Conservation (phyloP, 495 filamentous ascomycete genomes). For the Beverwykella pulmonaria region DNA sequence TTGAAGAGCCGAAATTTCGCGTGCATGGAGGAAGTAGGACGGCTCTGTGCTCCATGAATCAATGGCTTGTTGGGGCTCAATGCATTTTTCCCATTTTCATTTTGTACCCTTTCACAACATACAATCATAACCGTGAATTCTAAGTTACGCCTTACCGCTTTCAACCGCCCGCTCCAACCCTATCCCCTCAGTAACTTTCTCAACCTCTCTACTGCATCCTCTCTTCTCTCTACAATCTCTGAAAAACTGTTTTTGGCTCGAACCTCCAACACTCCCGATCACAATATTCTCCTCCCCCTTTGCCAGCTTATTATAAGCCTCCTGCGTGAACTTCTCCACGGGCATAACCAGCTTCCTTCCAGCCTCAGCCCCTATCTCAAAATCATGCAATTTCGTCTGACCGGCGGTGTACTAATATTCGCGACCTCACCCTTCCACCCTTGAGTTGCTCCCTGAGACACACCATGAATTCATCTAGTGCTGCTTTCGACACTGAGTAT, state of each 20-base stretch:
- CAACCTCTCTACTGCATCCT: constrained; percentile 13
- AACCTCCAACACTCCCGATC: constrained; percentile 7
- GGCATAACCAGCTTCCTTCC: constrained; percentile 24
- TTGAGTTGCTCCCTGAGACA: constrained; percentile 18
- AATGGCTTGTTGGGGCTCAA: too few relatives aligned
- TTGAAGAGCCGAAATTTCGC: too few relatives aligned
- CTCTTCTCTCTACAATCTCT: constrained; percentile 17
- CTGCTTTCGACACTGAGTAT: constrained; percentile 53
- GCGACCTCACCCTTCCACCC: not conserved
- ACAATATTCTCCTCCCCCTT: constrained; percentile 16
- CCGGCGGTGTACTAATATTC: constrained; percentile 1
- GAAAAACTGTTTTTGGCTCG: constrained; percentile 7
- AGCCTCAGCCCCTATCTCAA: not conserved
- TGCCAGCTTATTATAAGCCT: not conserved
- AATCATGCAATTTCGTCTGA: constrained; percentile 23
- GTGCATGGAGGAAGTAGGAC: too few relatives aligned
- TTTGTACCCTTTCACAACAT: too few relatives aligned
- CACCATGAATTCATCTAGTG: constrained; percentile 49
- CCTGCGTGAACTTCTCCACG: constrained; percentile 6
- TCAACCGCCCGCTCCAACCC: not conserved
- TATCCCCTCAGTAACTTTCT: not conserved
- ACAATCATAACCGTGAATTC: too few relatives aligned
- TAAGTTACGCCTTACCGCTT: too few relatives aligned
- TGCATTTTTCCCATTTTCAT: too few relatives aligned
- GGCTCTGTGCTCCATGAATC: too few relatives aligned